Evolutionary conservation across 2,329 filamentous ascomycete genomes (phyloP).

Genomic region (Ophiosphaerella herpotricha): DNA sequence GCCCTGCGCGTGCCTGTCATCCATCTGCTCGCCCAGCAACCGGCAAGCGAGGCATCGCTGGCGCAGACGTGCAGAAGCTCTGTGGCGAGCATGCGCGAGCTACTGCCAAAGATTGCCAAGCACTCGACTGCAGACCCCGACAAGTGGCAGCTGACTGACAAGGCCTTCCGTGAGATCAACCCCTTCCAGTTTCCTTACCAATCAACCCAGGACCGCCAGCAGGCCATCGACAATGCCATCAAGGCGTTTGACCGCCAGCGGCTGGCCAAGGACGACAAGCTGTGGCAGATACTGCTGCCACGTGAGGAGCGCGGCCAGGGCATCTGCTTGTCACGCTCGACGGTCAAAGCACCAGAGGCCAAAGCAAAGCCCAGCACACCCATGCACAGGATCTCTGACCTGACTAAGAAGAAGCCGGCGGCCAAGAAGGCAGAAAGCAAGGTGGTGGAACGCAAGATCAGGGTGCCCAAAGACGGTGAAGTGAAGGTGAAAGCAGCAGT

Average conservation of each 20-base stretch:
- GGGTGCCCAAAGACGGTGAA: slow-evolving; percentile 16
- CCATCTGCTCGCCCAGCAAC: slow-evolving; percentile 58
- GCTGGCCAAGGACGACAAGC: slow-evolving; percentile 62
- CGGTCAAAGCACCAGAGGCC: slow-evolving; percentile 51
- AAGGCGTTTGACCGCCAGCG: slow-evolving; percentile 66
- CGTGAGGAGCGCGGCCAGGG: slow-evolving; percentile 66
- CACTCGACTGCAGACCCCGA: slow-evolving; percentile 54
- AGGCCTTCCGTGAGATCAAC: slow-evolving; percentile 64
- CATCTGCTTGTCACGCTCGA: slow-evolving; percentile 63
- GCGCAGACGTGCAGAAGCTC: slow-evolving; percentile 39
- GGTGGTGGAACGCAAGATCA: slow-evolving; percentile 36
- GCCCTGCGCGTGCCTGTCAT: slow-evolving; percentile 53
- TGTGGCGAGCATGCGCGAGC: slow-evolving; percentile 32
- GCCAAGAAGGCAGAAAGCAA: slow-evolving; percentile 52
- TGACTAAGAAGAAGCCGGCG: slow-evolving; percentile 49
- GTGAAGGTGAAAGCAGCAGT: slow-evolving; percentile 29
- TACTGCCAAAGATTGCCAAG: slow-evolving; percentile 57
- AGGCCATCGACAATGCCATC: slow-evolving; percentile 66
- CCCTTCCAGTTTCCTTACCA: slow-evolving; percentile 65
- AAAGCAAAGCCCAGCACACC: slow-evolving; percentile 42
- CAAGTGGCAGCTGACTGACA: slow-evolving; percentile 57
- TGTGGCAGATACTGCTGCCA: slow-evolving; percentile 66
- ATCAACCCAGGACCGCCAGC: slow-evolving; percentile 59
- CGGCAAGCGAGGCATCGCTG: slow-evolving; percentile 36
- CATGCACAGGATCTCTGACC: slow-evolving; percentile 46